phyloP scores from a whole-genome alignment of 192 early-diverging fungal species.

The Thamnidium elegans region DNA sequence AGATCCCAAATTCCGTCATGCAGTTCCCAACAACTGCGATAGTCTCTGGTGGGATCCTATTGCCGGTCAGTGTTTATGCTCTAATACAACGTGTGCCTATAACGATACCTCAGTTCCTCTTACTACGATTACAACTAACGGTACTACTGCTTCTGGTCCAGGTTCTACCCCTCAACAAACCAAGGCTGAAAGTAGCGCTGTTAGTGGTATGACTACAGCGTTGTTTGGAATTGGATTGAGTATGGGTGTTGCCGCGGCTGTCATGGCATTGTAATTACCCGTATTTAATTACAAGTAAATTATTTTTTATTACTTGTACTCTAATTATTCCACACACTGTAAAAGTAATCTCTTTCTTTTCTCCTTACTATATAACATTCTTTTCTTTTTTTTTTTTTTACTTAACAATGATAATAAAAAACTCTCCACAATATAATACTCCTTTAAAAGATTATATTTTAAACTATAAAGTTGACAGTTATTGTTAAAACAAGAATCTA shows the following conservation, averaged over 20 bases:
- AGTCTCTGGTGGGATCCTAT: slow-evolving; percentile 70
- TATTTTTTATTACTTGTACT: too few species aligned
- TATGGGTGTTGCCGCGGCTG: background rate
- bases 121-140: slow-evolving; percentile 1
- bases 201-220: background rate
- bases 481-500: too few species aligned
- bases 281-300: too few species aligned
- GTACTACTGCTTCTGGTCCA: slow-evolving; percentile 1
- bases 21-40: slow-evolving; percentile 61
- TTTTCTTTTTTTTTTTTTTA: too few species aligned
- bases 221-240: slow-evolving; percentile 4
- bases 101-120: slow-evolving; percentile 44
- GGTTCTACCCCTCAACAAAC: slow-evolving; percentile 2
- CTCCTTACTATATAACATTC: too few species aligned
- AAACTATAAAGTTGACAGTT: too few species aligned
- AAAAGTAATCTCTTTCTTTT: too few species aligned
- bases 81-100: slow-evolving; percentile 50
- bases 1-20: slow-evolving; percentile 36
- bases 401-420: too few species aligned
- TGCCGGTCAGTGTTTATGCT: slow-evolving; percentile 59
- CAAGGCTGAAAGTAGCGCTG: background rate
- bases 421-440: too few species aligned
- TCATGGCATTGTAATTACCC: background rate
- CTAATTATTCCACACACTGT: too few species aligned
- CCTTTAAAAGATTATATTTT: too few species aligned